Base-by-base conservation (phyloP, 2,329 filamentous ascomycete genomes). In the Fusarium algeriense region DNA sequence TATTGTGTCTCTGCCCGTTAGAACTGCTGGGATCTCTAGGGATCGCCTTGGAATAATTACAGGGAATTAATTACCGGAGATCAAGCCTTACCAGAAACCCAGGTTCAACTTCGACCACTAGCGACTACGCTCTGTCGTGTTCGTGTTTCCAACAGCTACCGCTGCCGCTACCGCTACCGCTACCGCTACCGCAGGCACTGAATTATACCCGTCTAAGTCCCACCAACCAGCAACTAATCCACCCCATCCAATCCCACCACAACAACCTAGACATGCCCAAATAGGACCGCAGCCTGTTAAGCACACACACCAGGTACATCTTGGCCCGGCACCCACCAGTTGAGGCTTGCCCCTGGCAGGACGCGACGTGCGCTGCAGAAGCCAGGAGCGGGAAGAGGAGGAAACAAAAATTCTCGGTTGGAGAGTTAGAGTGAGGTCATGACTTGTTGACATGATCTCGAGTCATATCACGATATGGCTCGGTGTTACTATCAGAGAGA, bases 171-270 rank as follows among this genome's bases (percentile, higher is more conserved):
- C n/a, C n/a, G 57, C 67, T 48, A 48, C 69, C 19, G 55, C 37
- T 37, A 28, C 23, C 60, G n/a, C 44, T 53, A 40, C 46, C 40
- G 38, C 37, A 37, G 49, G 53, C 44, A 62, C 38, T 53, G 28
- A 50, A 48, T 57, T 72, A 73, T 72, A 66, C 62, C 70, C 70
- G 70, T 72, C 43, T 49, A 67, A 59, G 70, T 67, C 70, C 70
- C 70, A 72, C 70, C 66, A 62, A 72, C 50, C 64, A 67, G 63
- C 63, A 37, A n/a, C 56, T 30, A 62, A 67, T 26, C 63, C 64
- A 67, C 64, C 49, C 55, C 64, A 67, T 32, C 64, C 48, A 66
- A 49, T 67, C 63, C 64, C 60, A 61, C 60, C 65, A 69, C 60
- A 64, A 69, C 69, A 50, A n/a, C 30, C 30, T 11, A 30, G 34